phyloP scores from a whole-genome alignment of 2,329 filamentous ascomycete genomes.

The Cladorrhinum sp. region DNA sequence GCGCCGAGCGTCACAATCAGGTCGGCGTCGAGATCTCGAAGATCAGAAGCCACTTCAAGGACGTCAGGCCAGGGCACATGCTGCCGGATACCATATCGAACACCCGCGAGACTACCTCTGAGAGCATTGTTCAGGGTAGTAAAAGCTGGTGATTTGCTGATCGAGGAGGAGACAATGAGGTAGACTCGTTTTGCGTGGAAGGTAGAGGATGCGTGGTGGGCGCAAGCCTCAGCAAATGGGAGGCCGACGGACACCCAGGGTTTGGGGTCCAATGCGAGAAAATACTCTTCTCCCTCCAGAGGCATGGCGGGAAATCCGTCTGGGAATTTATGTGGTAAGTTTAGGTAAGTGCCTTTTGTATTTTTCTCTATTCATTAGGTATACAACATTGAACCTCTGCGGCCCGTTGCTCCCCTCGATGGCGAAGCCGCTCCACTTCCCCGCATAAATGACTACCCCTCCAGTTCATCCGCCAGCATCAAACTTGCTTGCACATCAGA shows the following conservation, averaged over 20 bases:
- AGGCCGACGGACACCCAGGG: constrained; percentile 47
- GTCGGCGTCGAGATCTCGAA: constrained; percentile 39
- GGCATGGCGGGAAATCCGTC: not conserved
- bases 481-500: not conserved
- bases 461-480: not conserved
- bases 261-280: constrained; percentile 12
- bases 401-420: not conserved
- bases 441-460: not conserved
- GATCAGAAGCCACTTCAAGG: constrained; percentile 44
- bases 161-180: constrained; percentile 40
- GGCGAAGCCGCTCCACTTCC: not conserved
- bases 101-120: constrained; percentile 42
- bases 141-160: constrained; percentile 47
- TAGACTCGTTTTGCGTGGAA: constrained; percentile 47
- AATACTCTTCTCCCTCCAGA: constrained; percentile 11
- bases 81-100: constrained; percentile 48
- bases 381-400: not conserved
- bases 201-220: constrained; percentile 42
- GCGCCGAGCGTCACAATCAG: constrained; percentile 53
- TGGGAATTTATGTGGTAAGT: not conserved
- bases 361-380: not conserved
- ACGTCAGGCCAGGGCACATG: constrained; percentile 55
- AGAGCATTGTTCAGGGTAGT: constrained; percentile 40
- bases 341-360: not conserved
- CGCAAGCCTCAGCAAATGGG: constrained; percentile 43